A percentile compares a stretch with the other conserved stretches of the same genome.
phyloP scores from a whole-genome alignment of 805 yeast species.

The Hanseniaspora clermontiae region DNA sequence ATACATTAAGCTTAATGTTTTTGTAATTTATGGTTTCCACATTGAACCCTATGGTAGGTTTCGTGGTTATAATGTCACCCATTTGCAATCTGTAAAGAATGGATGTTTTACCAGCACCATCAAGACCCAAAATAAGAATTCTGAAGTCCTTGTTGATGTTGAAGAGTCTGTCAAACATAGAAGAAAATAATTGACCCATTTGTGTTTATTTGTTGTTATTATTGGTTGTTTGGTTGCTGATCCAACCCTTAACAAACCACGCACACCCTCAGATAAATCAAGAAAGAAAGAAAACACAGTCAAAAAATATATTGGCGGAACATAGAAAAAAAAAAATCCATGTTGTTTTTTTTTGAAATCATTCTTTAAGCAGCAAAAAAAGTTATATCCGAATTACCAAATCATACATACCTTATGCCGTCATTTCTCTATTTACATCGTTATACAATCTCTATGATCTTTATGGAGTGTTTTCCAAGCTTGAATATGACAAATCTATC shows the following conservation, averaged over 20 bases:
- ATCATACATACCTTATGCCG: too few relatives aligned
- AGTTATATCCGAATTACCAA: too few relatives aligned
- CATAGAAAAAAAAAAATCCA: neutral
- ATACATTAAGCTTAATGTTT: constrained; percentile 80
- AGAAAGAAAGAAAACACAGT: neutral
- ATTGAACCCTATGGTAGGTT: constrained; percentile 82
- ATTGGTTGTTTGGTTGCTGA: neutral
- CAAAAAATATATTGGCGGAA: too few relatives aligned
- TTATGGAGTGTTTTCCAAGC: neutral
- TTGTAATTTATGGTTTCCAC: constrained; percentile 85
- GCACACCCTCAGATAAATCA: too few relatives aligned
- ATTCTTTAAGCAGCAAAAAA: too few relatives aligned
- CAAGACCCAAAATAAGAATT: constrained; percentile 78
- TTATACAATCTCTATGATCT: constrained; percentile 1
- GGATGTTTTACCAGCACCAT: constrained; percentile 97
- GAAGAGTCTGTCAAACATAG: constrained; percentile 78
- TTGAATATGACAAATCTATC: neutral
- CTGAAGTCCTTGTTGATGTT: constrained; percentile 81
- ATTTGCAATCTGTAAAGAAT: constrained; percentile 78
- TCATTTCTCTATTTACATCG: too few relatives aligned
- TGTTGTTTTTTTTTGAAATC: too few relatives aligned
- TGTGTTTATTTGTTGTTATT: neutral
- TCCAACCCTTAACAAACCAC: neutral
- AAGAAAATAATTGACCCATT: constrained; percentile 86
- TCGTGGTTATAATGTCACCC: constrained; percentile 71